Evolutionary conservation across 2,329 filamentous ascomycete species (phyloP).

Genomic region (Aureobasidium sp.): DNA sequence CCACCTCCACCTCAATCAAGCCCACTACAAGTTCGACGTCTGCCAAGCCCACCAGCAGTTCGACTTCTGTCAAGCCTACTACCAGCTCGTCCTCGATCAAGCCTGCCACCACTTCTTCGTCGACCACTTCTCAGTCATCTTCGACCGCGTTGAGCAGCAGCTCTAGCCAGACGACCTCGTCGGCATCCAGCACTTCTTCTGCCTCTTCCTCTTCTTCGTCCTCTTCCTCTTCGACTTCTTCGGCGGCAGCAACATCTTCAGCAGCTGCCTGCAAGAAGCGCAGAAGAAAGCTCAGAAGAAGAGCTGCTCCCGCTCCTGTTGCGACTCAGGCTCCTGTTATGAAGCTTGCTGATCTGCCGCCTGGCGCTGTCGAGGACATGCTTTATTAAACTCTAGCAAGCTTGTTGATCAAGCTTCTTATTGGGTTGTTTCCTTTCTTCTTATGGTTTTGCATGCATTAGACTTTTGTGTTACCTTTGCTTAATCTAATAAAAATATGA

Average conservation of each 20-base stretch:
- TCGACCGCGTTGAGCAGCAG: background rate
- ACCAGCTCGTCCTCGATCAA: background rate
- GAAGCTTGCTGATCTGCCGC: background rate
- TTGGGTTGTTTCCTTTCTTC: background rate
- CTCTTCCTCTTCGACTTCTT: background rate
- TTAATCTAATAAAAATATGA: background rate
- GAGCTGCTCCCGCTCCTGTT: background rate
- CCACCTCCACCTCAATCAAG: background rate
- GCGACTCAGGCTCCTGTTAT: background rate
- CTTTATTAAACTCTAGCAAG: background rate
- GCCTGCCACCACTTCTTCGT: background rate
- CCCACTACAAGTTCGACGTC: background rate
- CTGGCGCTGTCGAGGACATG: background rate
- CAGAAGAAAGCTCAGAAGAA: constrained; percentile 13
- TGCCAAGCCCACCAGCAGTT: background rate
- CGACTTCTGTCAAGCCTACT: background rate
- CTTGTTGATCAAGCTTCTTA: background rate
- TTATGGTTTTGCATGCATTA: background rate
- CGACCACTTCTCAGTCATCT: background rate
- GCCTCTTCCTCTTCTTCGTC: background rate
- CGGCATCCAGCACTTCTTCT: background rate
- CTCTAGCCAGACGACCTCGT: background rate
- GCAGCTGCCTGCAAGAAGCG: background rate
- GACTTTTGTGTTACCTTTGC: background rate
- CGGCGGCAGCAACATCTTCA: background rate